Percentiles rank a stretch among this genome's conserved stretches.
phyloP scores from a whole-genome alignment of 352 stramenopile genomes.

The Globisporangium alternatum region DNA sequence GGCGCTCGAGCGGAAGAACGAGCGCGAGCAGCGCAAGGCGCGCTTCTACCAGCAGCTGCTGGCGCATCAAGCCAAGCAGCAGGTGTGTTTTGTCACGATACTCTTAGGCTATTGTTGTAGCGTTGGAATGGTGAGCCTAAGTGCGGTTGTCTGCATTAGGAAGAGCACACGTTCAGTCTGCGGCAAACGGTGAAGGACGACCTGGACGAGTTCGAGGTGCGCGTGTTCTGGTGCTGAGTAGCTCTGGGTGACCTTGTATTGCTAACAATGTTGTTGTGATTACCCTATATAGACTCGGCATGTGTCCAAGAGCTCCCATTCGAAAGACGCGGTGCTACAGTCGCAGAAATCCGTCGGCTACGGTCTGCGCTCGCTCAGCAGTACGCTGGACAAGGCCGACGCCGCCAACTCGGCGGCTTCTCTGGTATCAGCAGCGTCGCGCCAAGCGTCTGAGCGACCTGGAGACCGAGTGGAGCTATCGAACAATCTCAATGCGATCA shows the following conservation, averaged over 20 bases:
- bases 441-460: slow-evolving; percentile 8
- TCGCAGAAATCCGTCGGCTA: slow-evolving; percentile 58
- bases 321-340: slow-evolving; percentile 10
- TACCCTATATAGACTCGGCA: slow-evolving; percentile 3
- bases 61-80: slow-evolving; percentile 32
- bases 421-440: slow-evolving; percentile 1
- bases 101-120: not conserved
- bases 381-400: slow-evolving; percentile 31
- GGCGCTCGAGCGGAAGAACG: slow-evolving; percentile 55
- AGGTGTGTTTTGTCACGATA: slow-evolving; percentile 21
- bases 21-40: slow-evolving; percentile 51
- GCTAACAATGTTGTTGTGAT: not conserved
- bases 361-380: slow-evolving; percentile 59
- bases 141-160: slow-evolving; percentile 16
- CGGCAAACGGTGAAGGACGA: slow-evolving; percentile 46
- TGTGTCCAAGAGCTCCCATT: not conserved
- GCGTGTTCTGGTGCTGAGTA: not conserved
- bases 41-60: slow-evolving; percentile 57
- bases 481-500: slow-evolving; percentile 26
- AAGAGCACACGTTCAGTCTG: slow-evolving; percentile 51
- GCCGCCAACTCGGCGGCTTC: slow-evolving; percentile 1
- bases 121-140: not conserved
- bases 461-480: not conserved
- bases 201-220: slow-evolving; percentile 59
- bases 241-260: not conserved